Conservation (phyloP, 768 basidiomycete genomes). For the Multifurca ochricompacta region DNA sequence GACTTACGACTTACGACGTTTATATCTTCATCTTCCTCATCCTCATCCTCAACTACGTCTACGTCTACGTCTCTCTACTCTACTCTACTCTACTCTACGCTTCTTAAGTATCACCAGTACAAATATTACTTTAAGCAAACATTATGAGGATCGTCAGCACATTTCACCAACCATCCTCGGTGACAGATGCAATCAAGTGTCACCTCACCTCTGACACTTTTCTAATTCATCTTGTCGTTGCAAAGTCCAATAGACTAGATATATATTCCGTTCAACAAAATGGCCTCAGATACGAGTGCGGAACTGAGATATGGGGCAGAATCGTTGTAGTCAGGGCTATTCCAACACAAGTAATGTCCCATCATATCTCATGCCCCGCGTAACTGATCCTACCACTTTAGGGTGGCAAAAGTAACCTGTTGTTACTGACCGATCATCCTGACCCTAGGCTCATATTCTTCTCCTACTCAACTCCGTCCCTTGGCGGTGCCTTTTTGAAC, state of each 20-base stretch:
- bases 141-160: constrained; percentile 58
- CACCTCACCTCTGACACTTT: constrained; percentile 41
- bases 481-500: constrained; percentile 30
- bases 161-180: constrained; percentile 70
- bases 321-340: constrained; percentile 49
- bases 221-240: constrained; percentile 59
- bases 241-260: constrained; percentile 58
- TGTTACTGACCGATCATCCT: constrained; percentile 70
- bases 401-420: constrained; percentile 37
- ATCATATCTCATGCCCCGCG: neutral
- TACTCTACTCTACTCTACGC: too few species aligned
- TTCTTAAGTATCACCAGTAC: neutral
- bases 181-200: constrained; percentile 62
- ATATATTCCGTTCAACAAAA: constrained; percentile 56
- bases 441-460: constrained; percentile 66
- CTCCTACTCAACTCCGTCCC: constrained; percentile 35
- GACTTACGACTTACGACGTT: too few species aligned
- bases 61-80: too few species aligned
- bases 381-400: neutral
- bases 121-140: neutral
- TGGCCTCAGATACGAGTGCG: constrained; percentile 53
- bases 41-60: too few species aligned
- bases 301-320: constrained; percentile 62
- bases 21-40: too few species aligned
- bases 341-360: constrained; percentile 41